These are phyloP conservation scores for Carex cristatella DNA, from an alignment of 176 grass and related monocot species.

Conservation along the genomic window DNA sequence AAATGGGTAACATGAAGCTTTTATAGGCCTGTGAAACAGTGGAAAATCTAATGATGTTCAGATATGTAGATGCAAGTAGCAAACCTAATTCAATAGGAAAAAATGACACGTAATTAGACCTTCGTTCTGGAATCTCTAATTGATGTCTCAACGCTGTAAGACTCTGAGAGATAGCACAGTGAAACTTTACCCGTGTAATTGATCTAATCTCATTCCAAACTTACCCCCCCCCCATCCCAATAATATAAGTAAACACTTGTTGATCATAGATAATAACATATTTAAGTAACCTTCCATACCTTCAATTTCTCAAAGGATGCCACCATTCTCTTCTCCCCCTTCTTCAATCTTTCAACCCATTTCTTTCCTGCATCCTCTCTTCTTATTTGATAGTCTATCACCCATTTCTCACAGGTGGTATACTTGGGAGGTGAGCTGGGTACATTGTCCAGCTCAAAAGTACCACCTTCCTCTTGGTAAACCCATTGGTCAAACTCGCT, in stretches of 20 bases:
- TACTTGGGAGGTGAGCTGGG: constrained; percentile 63
- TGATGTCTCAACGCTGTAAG: neutral
- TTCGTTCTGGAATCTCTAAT: neutral
- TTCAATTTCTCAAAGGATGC: constrained; percentile 71
- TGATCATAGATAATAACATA: neutral
- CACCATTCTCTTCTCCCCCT: constrained; percentile 53
- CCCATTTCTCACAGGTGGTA: constrained; percentile 85
- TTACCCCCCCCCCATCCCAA: neutral
- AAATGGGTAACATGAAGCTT: neutral
- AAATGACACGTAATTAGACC: neutral
- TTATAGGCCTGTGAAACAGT: neutral
- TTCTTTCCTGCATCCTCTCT: constrained; percentile 59
- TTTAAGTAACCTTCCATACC: constrained; percentile 27
- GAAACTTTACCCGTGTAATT: neutral
- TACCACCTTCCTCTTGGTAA: constrained; percentile 56
- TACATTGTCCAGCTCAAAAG: constrained; percentile 52
- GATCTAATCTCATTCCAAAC: constrained; percentile 1
- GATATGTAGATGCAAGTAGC: neutral
- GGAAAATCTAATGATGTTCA: neutral
- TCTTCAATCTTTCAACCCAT: constrained; percentile 47
- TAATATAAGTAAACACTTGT: neutral
- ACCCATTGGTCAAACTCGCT: constrained; percentile 42
- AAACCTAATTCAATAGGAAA: neutral
- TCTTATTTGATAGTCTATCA: constrained; percentile 69
- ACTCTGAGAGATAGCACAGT: neutral